These are phyloP conservation scores for Bruguiera hainesii DNA, from an alignment of 441 rosid genomes.

Conservation along the genomic window DNA sequence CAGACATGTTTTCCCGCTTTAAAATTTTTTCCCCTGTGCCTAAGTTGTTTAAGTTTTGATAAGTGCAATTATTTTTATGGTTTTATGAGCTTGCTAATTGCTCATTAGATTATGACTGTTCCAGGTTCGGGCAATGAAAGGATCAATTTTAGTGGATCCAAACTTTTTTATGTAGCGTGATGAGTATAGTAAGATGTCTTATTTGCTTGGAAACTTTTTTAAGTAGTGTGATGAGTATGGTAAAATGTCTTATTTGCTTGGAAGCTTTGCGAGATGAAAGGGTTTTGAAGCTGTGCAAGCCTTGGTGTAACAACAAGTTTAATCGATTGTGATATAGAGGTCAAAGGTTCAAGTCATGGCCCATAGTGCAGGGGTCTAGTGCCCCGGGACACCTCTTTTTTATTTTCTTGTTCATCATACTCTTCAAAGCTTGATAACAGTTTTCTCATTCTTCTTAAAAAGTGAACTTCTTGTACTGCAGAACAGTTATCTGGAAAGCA, in stretches of 20 bases:
- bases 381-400: too few relatives aligned
- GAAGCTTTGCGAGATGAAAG: constrained; percentile 32
- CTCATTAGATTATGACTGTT: constrained; percentile 38
- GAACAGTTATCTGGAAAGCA: constrained; percentile 36
- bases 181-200: constrained; percentile 36
- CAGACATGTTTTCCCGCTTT: background rate
- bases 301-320: too few relatives aligned
- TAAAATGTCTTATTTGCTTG: constrained; percentile 39
- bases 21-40: background rate
- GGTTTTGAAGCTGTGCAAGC: constrained; percentile 25
- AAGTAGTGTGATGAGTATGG: constrained; percentile 28
- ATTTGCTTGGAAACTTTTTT: constrained; percentile 21
- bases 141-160: constrained; percentile 31
- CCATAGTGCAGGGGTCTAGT: too few relatives aligned
- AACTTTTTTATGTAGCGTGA: constrained; percentile 27
- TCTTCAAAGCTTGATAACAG: background rate
- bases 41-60: constrained; percentile 13
- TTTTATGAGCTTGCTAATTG: constrained; percentile 27
- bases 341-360: too few relatives aligned
- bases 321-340: too few relatives aligned
- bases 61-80: constrained; percentile 14
- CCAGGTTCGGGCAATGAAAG: constrained; percentile 37
- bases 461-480: constrained; percentile 34
- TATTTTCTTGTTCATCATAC: background rate
- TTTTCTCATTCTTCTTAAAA: constrained; percentile 8